Evolutionary conservation across 2,329 filamentous ascomycete species (phyloP), one percentile per base, ranked within the genome.

Genomic region (Fusarium sp.): DNA sequence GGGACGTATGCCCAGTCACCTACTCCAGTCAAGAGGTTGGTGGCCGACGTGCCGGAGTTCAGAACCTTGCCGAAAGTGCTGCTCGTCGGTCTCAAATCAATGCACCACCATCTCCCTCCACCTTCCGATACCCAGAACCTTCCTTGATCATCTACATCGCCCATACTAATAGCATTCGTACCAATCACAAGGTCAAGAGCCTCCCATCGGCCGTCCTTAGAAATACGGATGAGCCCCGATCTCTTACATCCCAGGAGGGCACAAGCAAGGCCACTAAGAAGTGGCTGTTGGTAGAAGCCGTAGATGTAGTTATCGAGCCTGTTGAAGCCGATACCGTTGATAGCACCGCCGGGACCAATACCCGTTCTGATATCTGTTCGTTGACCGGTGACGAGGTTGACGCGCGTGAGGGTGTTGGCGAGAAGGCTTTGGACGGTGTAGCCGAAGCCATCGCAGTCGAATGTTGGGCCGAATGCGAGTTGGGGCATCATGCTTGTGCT

Each of bases 241-340:
- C 47, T 51, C 3, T 60, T 39, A 8, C 51, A 51, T 10, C 66
- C 73, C 3, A 24, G 24, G 24, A 24, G 24, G 24, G 24, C 24
- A 24, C 24, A 24, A 24, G 24, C 24, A 24, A 24, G 24, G 24
- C 24, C 24, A 24, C 24, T 24, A 24, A 24, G 24, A 24, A 24
- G 24, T 24, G 24, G 24, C 24, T 24, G 52, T 5, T 56, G 42
- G 1, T 54, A 42, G 2, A 78, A 62, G 11, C 71, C 76, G 12
- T 78, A 78, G 24, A 78, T 73, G 41, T 77, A 78, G 22, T 68
- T 70, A 22, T 78, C 76, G 0, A 72, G 26, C 9, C 39, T 55
- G 13, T 78, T 78, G 48, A 78, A 78, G 1, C 76, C 76, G 8
- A 77, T 68, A 22, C 66, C 73, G 1, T 72, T 73, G 26, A 77